Evolutionary conservation across 345 rosid species (phyloP).

Genomic region (Gossypium stocksii): DNA sequence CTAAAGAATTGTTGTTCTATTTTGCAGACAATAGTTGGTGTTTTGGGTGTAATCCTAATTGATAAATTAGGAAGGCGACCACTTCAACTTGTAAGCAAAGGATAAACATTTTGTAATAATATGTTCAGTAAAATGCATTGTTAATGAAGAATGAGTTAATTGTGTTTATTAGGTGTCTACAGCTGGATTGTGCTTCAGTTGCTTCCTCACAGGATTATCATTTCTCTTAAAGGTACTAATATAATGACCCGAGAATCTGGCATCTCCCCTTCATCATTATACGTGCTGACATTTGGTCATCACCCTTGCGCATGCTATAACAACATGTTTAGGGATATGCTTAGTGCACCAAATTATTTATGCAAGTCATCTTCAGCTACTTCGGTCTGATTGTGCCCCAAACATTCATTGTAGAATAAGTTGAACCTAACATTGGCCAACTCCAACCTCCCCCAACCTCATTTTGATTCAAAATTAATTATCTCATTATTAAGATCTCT

Average conservation of each 20-base stretch:
- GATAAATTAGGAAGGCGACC: constrained; percentile 37
- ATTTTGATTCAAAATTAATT: no score
- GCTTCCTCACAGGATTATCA: constrained; percentile 24
- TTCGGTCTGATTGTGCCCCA: no score
- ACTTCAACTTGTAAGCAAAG: constrained; percentile 32
- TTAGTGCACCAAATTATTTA: no score
- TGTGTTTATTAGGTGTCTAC: constrained; percentile 27
- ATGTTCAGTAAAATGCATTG: neutral
- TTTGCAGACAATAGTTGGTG: neutral
- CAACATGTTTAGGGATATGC: no score
- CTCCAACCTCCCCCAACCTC: no score
- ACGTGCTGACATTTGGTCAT: neutral
- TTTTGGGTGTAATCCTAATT: constrained; percentile 21
- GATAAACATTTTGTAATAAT: neutral
- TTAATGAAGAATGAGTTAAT: neutral
- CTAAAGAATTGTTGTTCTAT: neutral
- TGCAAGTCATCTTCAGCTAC: no score
- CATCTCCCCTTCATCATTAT: neutral
- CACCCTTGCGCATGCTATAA: neutral
- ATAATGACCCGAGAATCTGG: neutral
- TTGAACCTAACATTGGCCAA: no score
- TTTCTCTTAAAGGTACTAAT: constrained; percentile 28
- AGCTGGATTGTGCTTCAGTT: constrained; percentile 24
- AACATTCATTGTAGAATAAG: no score
- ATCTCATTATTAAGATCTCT: no score